These are phyloP conservation scores for Cutaneotrichosporon cutaneum DNA, from an alignment of 1,284 basidiomycete genomes.

Conservation along the genomic window DNA sequence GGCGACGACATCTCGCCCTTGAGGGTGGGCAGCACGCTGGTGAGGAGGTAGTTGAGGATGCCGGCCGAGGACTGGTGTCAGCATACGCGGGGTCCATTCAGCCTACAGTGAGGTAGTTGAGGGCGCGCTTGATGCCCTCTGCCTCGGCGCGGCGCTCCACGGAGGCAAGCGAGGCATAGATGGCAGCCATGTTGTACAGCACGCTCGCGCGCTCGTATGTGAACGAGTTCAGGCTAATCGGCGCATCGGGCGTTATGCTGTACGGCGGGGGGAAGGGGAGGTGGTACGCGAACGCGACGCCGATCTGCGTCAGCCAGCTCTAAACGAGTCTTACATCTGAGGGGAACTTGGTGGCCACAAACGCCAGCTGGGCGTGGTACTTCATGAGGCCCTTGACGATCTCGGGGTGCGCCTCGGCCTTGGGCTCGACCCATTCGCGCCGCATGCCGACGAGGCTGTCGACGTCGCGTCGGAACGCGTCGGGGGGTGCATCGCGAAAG, in stretches of 20 bases:
- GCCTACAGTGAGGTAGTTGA: constrained; percentile 68
- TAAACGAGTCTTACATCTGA: constrained; percentile 58
- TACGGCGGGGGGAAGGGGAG: constrained; percentile 63
- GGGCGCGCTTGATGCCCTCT: constrained; percentile 72
- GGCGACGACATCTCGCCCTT: constrained; percentile 57
- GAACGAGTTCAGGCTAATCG: constrained; percentile 68
- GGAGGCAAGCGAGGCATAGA: constrained; percentile 61
- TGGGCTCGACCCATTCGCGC: constrained; percentile 61
- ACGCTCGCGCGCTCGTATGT: constrained; percentile 73
- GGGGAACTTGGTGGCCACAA: constrained; percentile 71
- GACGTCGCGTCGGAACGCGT: constrained; percentile 81
- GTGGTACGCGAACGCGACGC: constrained; percentile 71
- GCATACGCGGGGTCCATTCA: not conserved
- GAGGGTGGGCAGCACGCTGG: constrained; percentile 61
- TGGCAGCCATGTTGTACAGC: constrained; percentile 78
- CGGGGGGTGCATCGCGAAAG: constrained; percentile 76
- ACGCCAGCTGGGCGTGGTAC: constrained; percentile 85
- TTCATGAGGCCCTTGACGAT: constrained; percentile 47
- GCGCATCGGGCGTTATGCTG: constrained; percentile 55
- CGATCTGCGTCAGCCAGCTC: constrained; percentile 61
- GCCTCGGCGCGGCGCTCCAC: constrained; percentile 64
- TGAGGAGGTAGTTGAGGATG: constrained; percentile 64
- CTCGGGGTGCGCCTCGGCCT: constrained; percentile 59
- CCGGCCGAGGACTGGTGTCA: constrained; percentile 69
- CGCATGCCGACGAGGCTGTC: constrained; percentile 68